Evolutionary conservation across 176 grass and related monocot species (phyloP).

Genomic region (Musa acuminata): DNA sequence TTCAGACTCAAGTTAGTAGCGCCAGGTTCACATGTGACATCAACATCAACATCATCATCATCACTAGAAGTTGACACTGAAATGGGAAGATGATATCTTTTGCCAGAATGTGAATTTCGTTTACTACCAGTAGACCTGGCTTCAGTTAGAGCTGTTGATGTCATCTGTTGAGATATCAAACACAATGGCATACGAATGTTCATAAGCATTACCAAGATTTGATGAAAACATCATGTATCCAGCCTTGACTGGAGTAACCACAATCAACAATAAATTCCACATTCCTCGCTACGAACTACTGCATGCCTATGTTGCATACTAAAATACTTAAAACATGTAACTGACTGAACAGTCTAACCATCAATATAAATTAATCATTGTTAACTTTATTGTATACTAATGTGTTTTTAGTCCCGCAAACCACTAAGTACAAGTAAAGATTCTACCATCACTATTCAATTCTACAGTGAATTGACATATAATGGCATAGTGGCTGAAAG

Average conservation of each 20-base stretch:
- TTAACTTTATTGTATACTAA: too few species aligned
- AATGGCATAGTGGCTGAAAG: neutral
- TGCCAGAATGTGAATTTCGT: neutral
- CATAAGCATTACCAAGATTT: neutral
- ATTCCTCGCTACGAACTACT: neutral
- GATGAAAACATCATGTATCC: neutral
- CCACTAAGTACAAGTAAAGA: too few species aligned
- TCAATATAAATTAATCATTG: too few species aligned
- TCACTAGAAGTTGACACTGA: constrained; percentile 8
- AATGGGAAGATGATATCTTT: neutral
- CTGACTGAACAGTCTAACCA: neutral
- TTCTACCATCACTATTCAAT: neutral
- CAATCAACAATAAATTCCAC: neutral
- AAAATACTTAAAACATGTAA: neutral
- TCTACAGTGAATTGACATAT: neutral
- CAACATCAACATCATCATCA: constrained; percentile 19
- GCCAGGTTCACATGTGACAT: constrained; percentile 21
- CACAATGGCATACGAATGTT: neutral
- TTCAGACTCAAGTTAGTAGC: neutral
- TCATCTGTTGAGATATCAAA: neutral
- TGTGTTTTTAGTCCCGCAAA: too few species aligned
- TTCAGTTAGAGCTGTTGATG: neutral
- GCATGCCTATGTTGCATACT: neutral
- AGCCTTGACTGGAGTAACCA: neutral
- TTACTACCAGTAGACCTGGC: neutral